Evolutionary conservation across 2,329 filamentous ascomycete species (phyloP).

Genomic region (Leptographium procerum): DNA sequence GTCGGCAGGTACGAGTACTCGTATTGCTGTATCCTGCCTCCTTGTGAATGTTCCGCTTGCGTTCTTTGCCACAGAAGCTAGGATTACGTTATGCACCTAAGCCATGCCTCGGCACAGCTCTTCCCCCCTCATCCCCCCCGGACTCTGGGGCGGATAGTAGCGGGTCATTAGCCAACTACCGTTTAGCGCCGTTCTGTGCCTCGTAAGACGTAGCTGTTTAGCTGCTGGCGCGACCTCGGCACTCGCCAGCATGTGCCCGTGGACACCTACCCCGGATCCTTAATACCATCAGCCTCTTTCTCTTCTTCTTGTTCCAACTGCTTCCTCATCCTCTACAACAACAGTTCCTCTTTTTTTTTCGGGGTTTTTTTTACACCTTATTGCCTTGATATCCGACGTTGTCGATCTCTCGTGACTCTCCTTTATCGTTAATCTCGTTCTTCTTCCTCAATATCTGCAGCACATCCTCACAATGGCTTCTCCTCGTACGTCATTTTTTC

Average conservation of each 20-base stretch:
- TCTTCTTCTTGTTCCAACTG: neutral
- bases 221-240: conserved; percentile 12
- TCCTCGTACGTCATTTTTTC: conserved; percentile 52
- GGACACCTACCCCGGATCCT: neutral
- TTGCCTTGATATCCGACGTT: neutral
- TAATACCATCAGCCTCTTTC: neutral
- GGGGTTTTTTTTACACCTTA: too few relatives aligned
- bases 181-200: neutral
- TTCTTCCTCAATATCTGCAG: conserved; percentile 1
- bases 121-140: neutral
- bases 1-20: too few relatives aligned
- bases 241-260: conserved; percentile 13
- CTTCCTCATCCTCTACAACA: neutral
- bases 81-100: neutral
- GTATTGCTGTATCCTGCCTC: too few relatives aligned
- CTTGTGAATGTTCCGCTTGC: neutral
- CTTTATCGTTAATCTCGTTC: neutral
- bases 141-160: neutral
- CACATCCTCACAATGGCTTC: conserved; percentile 53
- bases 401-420: too few relatives aligned
- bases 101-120: neutral
- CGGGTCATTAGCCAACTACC: neutral
- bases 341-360: neutral
- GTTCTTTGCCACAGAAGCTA: neutral
- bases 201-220: neutral